Base-by-base conservation (phyloP, 257 asterid genomes). In the Craterostigma plantagineum region DNA sequence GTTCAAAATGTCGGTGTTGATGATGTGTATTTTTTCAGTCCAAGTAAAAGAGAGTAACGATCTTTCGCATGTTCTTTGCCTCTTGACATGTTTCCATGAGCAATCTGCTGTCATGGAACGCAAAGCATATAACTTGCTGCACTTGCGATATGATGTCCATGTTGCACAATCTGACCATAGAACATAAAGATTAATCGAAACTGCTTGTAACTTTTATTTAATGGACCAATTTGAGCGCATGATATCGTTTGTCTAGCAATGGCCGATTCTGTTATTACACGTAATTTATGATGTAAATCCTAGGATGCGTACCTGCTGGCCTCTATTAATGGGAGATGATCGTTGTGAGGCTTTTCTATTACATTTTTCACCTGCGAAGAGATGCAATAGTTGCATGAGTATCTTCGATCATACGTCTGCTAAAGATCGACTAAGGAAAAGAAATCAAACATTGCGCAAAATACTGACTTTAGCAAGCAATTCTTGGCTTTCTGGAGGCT, bases 71-170 rank as follows among this genome's bases (percentile, higher is more conserved):
- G 40, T 76, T 76, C 69, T 87, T 87, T 0, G 95, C 98, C 69
- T 87, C 95, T 64, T 76, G 93, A 54, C 98, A 87, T 4, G 98
- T 87, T 57, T 87, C 98, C 95, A 82, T 87, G 48, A 87, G 71
- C 77, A 87, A 55, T 58, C 79, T 60, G 65, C 98, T 87, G 63
- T 87, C 95, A 53, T 87, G 98, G 52, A 87, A 87, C 41, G 98
- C 98, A 40, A 87, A 87, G 63, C 95, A 87, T 43, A 82, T 87
- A 16, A 87, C 93, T 62, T 87, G 98, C 68, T 87, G 93, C 54
- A 87, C 98, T 58, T 82, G 91, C 1, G 92, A 79, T 57, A 87
- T 79, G 58, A 87, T 87, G 77, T 87, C 98, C 98, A 82, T 76
- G 79, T 87, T 87, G 62, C 98, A 87, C 51, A 87, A 56, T 83